A percentile compares a stretch with the other conserved stretches of the same genome.
phyloP scores from a whole-genome alignment of 176 grass and related monocot species.

The Juncus effusus region DNA sequence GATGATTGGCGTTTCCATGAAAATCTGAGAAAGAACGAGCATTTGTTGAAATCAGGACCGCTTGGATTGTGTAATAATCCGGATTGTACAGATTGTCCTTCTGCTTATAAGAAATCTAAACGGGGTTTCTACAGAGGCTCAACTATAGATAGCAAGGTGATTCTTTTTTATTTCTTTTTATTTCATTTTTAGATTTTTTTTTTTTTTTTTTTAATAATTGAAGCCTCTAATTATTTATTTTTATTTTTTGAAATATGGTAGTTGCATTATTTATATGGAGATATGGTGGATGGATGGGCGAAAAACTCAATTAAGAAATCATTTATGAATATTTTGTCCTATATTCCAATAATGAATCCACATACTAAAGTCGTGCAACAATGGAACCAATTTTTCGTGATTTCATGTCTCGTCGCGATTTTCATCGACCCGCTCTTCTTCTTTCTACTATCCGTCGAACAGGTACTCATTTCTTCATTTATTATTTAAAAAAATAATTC shows the following conservation, averaged over 20 bases:
- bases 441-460: constrained; percentile 57
- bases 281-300: constrained; percentile 49
- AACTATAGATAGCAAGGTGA: constrained; percentile 69
- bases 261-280: constrained; percentile 57
- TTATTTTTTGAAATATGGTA: constrained; percentile 31
- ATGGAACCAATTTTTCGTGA: constrained; percentile 95
- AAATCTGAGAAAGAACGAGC: constrained; percentile 52
- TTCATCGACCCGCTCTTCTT: constrained; percentile 92
- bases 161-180: constrained; percentile 4
- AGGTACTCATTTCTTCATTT: constrained; percentile 47
- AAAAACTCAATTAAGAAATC: constrained; percentile 42
- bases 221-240: background rate
- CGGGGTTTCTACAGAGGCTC: constrained; percentile 37
- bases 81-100: constrained; percentile 78
- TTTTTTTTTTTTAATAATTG: constrained; percentile 8
- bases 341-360: constrained; percentile 81
- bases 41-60: constrained; percentile 87
- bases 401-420: constrained; percentile 86
- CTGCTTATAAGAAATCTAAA: constrained; percentile 72
- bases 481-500: constrained; percentile 1
- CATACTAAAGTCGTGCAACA: constrained; percentile 72
- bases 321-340: constrained; percentile 41
- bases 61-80: constrained; percentile 83
- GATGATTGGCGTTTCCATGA: constrained; percentile 40
- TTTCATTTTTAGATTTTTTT: constrained; percentile 31